Percentiles rank a stretch among this genome's conserved stretches.
phyloP scores from a whole-genome alignment of 495 filamentous ascomycete genomes.

The Penicillium subrubescens region DNA sequence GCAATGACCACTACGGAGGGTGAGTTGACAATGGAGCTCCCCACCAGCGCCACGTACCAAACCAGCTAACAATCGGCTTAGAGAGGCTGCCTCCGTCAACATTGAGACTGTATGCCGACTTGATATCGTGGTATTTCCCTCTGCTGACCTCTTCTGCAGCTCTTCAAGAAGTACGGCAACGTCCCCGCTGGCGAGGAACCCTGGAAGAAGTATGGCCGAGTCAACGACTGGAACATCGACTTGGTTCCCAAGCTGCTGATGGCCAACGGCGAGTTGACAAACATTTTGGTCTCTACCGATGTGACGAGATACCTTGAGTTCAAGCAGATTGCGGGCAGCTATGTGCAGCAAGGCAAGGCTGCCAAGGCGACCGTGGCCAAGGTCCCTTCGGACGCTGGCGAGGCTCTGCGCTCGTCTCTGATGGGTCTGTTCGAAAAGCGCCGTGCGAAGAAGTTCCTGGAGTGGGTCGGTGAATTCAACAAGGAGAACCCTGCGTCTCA shows the following conservation, averaged over 20 bases:
- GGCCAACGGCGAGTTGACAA: slow-evolving; percentile 97
- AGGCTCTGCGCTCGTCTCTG: slow-evolving; percentile 88
- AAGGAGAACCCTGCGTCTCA: slow-evolving; percentile 81
- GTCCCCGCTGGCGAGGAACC: slow-evolving; percentile 79
- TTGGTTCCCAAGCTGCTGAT: slow-evolving; percentile 97
- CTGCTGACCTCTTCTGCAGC: slow-evolving; percentile 49
- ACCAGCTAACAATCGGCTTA: slow-evolving; percentile 40
- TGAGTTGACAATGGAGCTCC: slow-evolving; percentile 49
- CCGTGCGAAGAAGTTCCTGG: slow-evolving; percentile 92
- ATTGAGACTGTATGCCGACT: slow-evolving; percentile 73
- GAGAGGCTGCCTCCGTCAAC: slow-evolving; percentile 91
- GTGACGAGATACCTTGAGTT: slow-evolving; percentile 98
- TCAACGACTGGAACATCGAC: slow-evolving; percentile 99
- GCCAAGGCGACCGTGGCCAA: slow-evolving; percentile 89
- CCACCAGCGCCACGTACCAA: slow-evolving; percentile 14
- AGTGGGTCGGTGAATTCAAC: slow-evolving; percentile 94
- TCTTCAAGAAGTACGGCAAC: slow-evolving; percentile 95
- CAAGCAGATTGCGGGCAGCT: slow-evolving; percentile 97
- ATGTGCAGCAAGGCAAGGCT: slow-evolving; percentile 84
- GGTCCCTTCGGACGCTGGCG: slow-evolving; percentile 89
- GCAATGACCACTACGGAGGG: slow-evolving; percentile 99
- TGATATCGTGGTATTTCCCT: background rate
- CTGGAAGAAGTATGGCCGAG: slow-evolving; percentile 94
- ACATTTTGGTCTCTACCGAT: slow-evolving; percentile 94
- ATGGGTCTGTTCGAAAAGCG: slow-evolving; percentile 99